Evolutionary conservation across 2,329 filamentous ascomycete genomes (phyloP).

Genomic region (Sporothrix curviconia): DNA sequence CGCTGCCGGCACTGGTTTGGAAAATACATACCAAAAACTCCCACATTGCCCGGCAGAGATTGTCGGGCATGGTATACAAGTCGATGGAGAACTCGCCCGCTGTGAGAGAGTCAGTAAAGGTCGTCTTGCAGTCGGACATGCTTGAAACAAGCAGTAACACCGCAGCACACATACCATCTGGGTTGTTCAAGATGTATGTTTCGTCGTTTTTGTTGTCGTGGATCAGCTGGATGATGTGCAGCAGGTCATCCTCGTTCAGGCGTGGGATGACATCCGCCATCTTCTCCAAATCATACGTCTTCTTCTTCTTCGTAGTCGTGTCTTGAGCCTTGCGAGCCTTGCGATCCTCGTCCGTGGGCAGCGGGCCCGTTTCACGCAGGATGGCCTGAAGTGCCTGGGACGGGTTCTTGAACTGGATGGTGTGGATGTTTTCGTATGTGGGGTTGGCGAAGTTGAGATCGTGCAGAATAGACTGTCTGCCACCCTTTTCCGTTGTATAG

Average conservation of each 20-base stretch:
- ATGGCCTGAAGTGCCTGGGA: conserved; percentile 74
- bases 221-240: conserved; percentile 95
- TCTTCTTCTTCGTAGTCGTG: conserved; percentile 68
- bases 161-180: conserved; percentile 61
- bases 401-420: conserved; percentile 84
- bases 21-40: conserved; percentile 58
- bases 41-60: conserved; percentile 88
- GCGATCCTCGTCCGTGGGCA: conserved; percentile 66
- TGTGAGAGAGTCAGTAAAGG: conserved; percentile 26
- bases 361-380: conserved; percentile 75
- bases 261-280: conserved; percentile 85
- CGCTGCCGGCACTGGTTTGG: too few species aligned
- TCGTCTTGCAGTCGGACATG: not conserved
- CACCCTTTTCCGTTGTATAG: conserved; percentile 75
- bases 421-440: conserved; percentile 76
- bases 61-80: conserved; percentile 90
- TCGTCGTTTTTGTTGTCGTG: conserved; percentile 93
- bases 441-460: conserved; percentile 85
- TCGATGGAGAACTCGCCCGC: conserved; percentile 98
- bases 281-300: conserved; percentile 83
- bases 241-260: conserved; percentile 83
- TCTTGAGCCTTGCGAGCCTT: conserved; percentile 60
- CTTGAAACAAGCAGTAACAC: conserved; percentile 15
- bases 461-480: conserved; percentile 72
- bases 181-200: conserved; percentile 94